These are phyloP conservation scores for Diutina pseudorugosa DNA, from an alignment of 1,139 yeast genomes.

Conservation along the genomic window DNA sequence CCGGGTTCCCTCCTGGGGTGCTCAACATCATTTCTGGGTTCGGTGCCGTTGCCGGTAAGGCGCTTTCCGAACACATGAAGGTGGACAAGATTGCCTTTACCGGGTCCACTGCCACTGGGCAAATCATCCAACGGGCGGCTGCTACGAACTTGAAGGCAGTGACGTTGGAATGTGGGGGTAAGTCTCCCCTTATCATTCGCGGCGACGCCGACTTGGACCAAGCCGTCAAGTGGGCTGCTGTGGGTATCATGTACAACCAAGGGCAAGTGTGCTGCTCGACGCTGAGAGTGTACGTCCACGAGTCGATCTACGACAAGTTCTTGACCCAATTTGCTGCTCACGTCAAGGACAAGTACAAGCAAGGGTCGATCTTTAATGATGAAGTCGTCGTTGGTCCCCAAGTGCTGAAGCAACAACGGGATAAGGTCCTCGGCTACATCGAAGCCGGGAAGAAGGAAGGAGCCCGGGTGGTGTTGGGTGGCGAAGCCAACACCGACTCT, in stretches of 20 bases:
- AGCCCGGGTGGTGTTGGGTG: constrained; percentile 37
- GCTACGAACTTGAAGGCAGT: constrained; percentile 54
- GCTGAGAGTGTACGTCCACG: constrained; percentile 70
- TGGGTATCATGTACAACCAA: constrained; percentile 72
- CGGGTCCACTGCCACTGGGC: constrained; percentile 51
- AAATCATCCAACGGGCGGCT: constrained; percentile 46
- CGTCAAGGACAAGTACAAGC: constrained; percentile 19
- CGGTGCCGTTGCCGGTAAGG: constrained; percentile 45
- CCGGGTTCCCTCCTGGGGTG: constrained; percentile 67
- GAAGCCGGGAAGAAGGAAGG: constrained; percentile 46
- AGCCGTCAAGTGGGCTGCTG: constrained; percentile 78
- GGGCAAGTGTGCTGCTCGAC: constrained; percentile 93
- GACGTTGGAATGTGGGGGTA: constrained; percentile 91
- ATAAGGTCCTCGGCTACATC: constrained; percentile 41
- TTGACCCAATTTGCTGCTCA: constrained; percentile 26
- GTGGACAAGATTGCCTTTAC: constrained; percentile 63
- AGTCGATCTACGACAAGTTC: constrained; percentile 55
- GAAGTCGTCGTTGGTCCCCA: constrained; percentile 68
- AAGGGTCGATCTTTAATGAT: constrained; percentile 48
- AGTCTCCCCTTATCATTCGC: constrained; percentile 63
- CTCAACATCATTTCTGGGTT: constrained; percentile 48
- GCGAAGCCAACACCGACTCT: constrained; percentile 23
- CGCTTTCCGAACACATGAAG: constrained; percentile 42
- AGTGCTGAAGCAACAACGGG: constrained; percentile 55
- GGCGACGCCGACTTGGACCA: constrained; percentile 67